Evolutionary conservation across 2,329 filamentous ascomycete genomes (phyloP), one percentile per base, ranked within the genome.

Genomic region (Sarocladium brachiariae): DNA sequence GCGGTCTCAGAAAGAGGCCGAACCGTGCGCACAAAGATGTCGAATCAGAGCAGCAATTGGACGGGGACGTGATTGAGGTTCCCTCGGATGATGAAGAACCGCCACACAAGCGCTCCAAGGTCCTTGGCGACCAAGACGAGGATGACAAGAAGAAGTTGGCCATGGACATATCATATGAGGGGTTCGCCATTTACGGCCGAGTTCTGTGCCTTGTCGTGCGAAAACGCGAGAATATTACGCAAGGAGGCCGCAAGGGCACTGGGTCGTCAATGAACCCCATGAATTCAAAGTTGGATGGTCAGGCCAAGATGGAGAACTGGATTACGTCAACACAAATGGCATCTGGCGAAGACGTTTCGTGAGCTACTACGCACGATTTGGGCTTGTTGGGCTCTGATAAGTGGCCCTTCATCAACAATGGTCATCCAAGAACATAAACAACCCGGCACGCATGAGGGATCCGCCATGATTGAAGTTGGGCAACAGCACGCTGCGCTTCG

Each of bases 121-220:
- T 62, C 59, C 30, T 53, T 54, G 27, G 59, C 51, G 61, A 61
- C 46, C 54, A 50, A 16, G 64, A 63, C 16, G 64, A 65, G 9
- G 83, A 87, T 52, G 87, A 95, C 61, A 95, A 96, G 70, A 96
- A 99, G 73, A 97, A 96, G 66, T 71, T 95, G 59, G 81, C 79
- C 18, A 80, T 96, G 72, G 84, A 86, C 54, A 93, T 92, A 23
- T 84, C 83, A 13, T 99, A 97, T 68, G 90, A 97, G 61, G 92
- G 93, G 8, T 97, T 97, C 69, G 88, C 86, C 59, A 96, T 99
- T 62, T 95, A 96, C 69, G 90, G 93, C 10, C 86, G 89, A 58
- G 89, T 96, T 43, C 74, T 99, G 23, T 97, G 91, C 67, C 76
- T 99, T 52, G 86, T 99, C 8, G 84, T 99, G 61, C 84, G 83